Evolutionary conservation across 495 filamentous ascomycete genomes (phyloP).

Genomic region (Neurospora sublineolata): DNA sequence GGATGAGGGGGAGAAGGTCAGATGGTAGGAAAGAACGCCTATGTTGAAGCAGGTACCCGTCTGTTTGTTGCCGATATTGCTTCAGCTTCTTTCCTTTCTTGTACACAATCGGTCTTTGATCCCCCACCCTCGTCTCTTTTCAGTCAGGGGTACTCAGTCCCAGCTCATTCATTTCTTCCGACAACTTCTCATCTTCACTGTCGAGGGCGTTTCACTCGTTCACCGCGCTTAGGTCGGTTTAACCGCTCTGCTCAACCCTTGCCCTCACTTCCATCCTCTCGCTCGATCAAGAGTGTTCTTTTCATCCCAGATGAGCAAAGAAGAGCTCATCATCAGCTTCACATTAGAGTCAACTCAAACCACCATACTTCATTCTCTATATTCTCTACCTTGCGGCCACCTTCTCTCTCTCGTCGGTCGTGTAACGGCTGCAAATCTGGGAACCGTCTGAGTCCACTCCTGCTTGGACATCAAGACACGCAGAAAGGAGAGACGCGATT

Average conservation of each 20-base stretch:
- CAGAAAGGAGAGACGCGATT: not conserved
- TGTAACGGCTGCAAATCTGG: not conserved
- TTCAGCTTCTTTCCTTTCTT: not conserved
- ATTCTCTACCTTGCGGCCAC: not conserved
- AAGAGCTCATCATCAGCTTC: not conserved
- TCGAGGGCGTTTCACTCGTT: not conserved
- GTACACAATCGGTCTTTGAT: not conserved
- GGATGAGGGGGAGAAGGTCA: not conserved
- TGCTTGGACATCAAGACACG: not conserved
- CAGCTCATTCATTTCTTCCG: not conserved
- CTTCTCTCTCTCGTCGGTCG: not conserved
- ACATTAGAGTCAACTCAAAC: not conserved
- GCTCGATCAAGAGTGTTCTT: not conserved
- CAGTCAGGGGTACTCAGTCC: not conserved
- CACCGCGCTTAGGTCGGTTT: not conserved
- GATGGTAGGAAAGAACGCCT: not conserved
- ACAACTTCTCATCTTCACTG: not conserved
- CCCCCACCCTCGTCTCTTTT: not conserved
- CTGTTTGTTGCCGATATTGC: conserved; percentile 1
- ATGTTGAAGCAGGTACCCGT: not conserved
- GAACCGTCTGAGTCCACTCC: not conserved
- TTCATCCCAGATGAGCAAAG: not conserved
- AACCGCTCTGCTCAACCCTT: not conserved
- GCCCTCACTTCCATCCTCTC: not conserved
- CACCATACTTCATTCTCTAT: not conserved